Evolutionary conservation across 495 filamentous ascomycete species (phyloP), one percentile per base, ranked within the genome.

Genomic region (Achaetomiella virescens): DNA sequence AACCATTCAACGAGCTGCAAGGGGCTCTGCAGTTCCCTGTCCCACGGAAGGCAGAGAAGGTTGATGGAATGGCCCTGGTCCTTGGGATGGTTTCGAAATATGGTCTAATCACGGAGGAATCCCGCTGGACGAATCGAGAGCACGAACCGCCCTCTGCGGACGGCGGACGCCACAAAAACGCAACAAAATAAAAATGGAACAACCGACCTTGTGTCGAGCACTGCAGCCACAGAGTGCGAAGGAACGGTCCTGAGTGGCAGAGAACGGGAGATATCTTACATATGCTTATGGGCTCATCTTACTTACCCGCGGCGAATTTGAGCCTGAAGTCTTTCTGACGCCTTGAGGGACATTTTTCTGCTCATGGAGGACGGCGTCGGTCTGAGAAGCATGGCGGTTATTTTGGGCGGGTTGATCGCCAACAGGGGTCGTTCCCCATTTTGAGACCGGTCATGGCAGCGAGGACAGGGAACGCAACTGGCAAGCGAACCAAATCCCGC

Each of bases 321-420:
- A 56, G 52, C 51, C 65, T 63, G 60, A 59, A 65, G 60, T 60
- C 61, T 40, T 55, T 48, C 55, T 46, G 50, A 54, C 29, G 37
- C 33, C 36, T 49, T n/a, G 53, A 38, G 18, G 24, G 48, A 36
- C 45, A 40, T 33, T 17, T 43, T 59, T 15, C 7, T 33, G 21
- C 48, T 43, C 33, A 27, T 42, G 25, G 48, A 45, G 15, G 14
- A 54, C 56, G 33, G 31, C 18, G n/a, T 55, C 35, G 47, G 55
- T 60, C 48, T 58, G 64, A 58, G 42, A 59, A 70, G 70, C 60
- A 60, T 59, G 58, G 69, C 67, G 70, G 71, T 58, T 72, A 75
- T 75, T 76, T 60, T 55, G 65, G 62, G 62, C 59, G 66, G 71
- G 73, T 71, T 75, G 75, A 78, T 78, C 77, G 68, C 45, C 76